These are phyloP conservation scores for Lophiotrema nucula DNA, from an alignment of 495 filamentous ascomycete species.

Conservation along the genomic window DNA sequence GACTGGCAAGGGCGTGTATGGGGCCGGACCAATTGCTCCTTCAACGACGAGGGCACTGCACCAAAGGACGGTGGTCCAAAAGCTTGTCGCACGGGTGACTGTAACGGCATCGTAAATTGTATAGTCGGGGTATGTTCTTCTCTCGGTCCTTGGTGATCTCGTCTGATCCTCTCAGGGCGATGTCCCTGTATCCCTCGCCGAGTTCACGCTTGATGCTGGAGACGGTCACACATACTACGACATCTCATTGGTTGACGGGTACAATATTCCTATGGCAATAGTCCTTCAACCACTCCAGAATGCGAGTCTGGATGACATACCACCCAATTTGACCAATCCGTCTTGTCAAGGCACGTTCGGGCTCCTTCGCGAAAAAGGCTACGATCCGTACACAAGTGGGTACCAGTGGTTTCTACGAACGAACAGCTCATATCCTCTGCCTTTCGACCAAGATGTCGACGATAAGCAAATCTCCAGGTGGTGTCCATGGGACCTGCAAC, in stretches of 20 bases:
- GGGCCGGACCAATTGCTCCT: constrained; percentile 80
- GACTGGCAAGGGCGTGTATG: constrained; percentile 80
- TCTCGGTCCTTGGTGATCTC: background rate
- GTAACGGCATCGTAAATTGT: constrained; percentile 64
- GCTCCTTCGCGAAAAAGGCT: constrained; percentile 47
- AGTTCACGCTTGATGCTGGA: constrained; percentile 65
- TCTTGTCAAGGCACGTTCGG: constrained; percentile 67
- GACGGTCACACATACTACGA: constrained; percentile 72
- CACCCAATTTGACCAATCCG: constrained; percentile 70
- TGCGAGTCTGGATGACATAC: constrained; percentile 54
- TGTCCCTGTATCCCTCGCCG: constrained; percentile 67
- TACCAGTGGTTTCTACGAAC: constrained; percentile 45
- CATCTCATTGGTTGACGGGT: constrained; percentile 80
- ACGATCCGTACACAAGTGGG: constrained; percentile 44
- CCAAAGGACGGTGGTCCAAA: constrained; percentile 49
- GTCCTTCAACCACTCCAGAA: constrained; percentile 57
- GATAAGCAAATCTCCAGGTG: constrained; percentile 55
- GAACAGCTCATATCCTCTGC: constrained; percentile 61
- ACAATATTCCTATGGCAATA: constrained; percentile 73
- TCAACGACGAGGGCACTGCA: constrained; percentile 57
- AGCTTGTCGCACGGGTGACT: constrained; percentile 75
- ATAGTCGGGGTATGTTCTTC: constrained; percentile 59
- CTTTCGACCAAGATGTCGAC: constrained; percentile 56
- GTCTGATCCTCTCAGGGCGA: constrained; percentile 47
- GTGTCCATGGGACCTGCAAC: constrained; percentile 76